phyloP scores from a whole-genome alignment of 148 eudicot species.

The Rhododendron henanense region DNA sequence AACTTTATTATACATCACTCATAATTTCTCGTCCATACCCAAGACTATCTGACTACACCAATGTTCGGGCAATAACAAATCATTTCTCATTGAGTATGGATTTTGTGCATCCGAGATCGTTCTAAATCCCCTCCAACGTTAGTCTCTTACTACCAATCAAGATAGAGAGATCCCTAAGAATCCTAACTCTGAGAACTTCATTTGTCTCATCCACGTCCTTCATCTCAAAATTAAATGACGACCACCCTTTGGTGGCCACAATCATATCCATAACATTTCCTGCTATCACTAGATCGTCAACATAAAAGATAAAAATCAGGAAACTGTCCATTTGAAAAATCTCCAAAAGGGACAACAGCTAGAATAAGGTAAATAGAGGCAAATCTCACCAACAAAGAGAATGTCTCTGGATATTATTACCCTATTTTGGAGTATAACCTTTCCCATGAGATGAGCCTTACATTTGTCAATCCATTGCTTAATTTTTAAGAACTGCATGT shows the following conservation, averaged over 20 bases:
- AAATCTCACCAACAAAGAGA: background rate
- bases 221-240: background rate
- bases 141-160: background rate
- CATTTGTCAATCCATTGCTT: background rate
- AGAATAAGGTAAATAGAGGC: background rate
- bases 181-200: background rate
- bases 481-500: background rate
- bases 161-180: background rate
- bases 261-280: background rate
- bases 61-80: background rate
- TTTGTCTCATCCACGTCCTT: background rate
- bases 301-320: background rate
- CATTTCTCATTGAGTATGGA: background rate
- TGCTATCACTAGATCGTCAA: background rate
- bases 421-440: background rate
- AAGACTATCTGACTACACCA: background rate
- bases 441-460: background rate
- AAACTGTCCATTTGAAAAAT: background rate
- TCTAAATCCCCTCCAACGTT: background rate
- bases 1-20: background rate
- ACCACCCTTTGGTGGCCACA: background rate
- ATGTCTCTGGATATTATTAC: background rate
- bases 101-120: background rate
- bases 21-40: background rate
- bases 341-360: background rate